Evolutionary conservation across 2,329 filamentous ascomycete genomes (phyloP).

Genomic region (Sphaerulina populicola): DNA sequence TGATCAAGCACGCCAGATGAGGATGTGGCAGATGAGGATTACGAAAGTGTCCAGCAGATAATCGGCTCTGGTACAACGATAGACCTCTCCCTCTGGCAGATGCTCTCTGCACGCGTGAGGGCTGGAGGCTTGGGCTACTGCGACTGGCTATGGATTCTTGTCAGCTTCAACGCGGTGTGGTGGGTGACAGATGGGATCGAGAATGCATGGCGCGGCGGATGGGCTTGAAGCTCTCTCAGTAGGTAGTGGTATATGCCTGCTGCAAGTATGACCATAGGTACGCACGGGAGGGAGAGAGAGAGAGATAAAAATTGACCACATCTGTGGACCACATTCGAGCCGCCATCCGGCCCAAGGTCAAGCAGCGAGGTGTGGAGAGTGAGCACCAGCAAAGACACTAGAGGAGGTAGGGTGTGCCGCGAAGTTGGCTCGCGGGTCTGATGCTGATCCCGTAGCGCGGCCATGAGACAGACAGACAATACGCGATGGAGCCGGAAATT

Average conservation of each 20-base stretch:
- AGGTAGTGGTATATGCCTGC: background rate
- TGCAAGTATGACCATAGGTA: slow-evolving; percentile 3
- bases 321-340: slow-evolving; percentile 4
- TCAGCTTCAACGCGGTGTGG: slow-evolving; percentile 3
- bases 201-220: background rate
- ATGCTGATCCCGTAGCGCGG: slow-evolving; percentile 11
- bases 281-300: too few species aligned
- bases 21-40: slow-evolving; percentile 17
- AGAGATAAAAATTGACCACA: background rate
- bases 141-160: background rate
- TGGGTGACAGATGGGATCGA: background rate
- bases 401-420: slow-evolving; percentile 5
- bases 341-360: background rate
- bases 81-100: background rate
- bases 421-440: slow-evolving; percentile 11
- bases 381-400: background rate
- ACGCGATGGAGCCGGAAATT: slow-evolving; percentile 5
- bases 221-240: background rate
- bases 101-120: background rate
- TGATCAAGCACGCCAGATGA: background rate
- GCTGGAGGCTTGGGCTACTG: background rate
- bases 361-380: background rate
- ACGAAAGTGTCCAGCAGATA: slow-evolving; percentile 7
- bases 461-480: background rate
- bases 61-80: slow-evolving; percentile 1